These are phyloP conservation scores for Puccinellia tenuiflora DNA, from an alignment of 176 grass and related monocot genomes.

Conservation along the genomic window DNA sequence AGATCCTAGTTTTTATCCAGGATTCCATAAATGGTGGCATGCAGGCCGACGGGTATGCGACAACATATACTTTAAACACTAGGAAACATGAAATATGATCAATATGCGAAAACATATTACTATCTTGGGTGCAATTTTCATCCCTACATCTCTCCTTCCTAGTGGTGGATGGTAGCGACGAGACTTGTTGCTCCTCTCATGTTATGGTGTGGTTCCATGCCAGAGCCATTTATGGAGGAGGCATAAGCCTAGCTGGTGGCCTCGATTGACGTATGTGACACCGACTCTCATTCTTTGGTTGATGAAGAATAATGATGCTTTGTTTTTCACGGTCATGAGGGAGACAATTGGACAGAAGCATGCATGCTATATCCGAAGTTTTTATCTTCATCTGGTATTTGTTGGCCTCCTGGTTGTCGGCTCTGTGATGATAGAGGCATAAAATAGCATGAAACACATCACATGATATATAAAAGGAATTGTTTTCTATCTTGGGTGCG, in stretches of 20 bases:
- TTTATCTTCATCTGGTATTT: neutral
- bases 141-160: too few relatives aligned
- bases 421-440: too few relatives aligned
- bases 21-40: neutral
- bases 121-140: neutral
- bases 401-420: neutral
- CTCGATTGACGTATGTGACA: neutral
- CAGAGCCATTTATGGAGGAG: neutral
- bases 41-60: neutral
- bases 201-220: neutral
- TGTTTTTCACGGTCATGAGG: neutral
- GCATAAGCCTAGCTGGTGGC: accelerated
- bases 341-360: neutral
- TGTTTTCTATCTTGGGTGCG: too few relatives aligned
- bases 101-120: neutral
- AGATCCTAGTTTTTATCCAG: neutral
- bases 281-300: neutral
- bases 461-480: too few relatives aligned
- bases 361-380: neutral
- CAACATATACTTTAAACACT: neutral
- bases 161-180: neutral
- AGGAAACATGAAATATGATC: neutral
- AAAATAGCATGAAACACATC: too few relatives aligned
- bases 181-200: neutral
- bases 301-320: neutral